Evolutionary conservation across 2,329 filamentous ascomycete genomes (phyloP).

Genomic region (Rhynchosporium secalis): DNA sequence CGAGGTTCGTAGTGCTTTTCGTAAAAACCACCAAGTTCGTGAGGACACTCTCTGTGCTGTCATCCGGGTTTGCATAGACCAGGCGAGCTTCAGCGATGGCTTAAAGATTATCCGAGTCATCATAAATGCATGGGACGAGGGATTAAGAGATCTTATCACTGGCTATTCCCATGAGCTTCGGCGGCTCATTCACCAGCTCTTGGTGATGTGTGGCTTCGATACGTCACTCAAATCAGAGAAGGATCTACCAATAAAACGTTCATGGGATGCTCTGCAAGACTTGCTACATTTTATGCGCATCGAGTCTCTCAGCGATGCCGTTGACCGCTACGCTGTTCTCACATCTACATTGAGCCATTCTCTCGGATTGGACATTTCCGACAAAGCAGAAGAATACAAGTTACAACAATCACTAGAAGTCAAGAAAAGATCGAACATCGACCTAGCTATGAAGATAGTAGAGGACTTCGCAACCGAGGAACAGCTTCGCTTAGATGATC

Average conservation of each 20-base stretch:
- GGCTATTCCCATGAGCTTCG: constrained; percentile 25
- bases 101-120: constrained; percentile 31
- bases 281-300: constrained; percentile 29
- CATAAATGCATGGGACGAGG: constrained; percentile 28
- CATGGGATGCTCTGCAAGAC: constrained; percentile 22
- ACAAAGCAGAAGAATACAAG: background rate
- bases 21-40: constrained; percentile 32
- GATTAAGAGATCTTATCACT: constrained; percentile 9
- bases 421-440: background rate
- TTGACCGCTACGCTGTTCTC: constrained; percentile 15
- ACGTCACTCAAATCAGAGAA: constrained; percentile 15
- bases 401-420: background rate
- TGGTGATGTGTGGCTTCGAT: constrained; percentile 33
- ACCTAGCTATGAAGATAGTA: background rate
- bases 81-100: constrained; percentile 31
- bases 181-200: constrained; percentile 28
- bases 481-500: background rate
- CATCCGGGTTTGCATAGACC: constrained; percentile 28
- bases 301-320: constrained; percentile 7
- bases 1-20: constrained; percentile 33
- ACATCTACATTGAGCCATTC: constrained; percentile 6
- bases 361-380: background rate
- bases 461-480: background rate
- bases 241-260: constrained; percentile 19
- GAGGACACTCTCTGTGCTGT: constrained; percentile 28